phyloP scores from a whole-genome alignment of 2,329 filamentous ascomycete genomes.

The Botrytis squamosa region DNA sequence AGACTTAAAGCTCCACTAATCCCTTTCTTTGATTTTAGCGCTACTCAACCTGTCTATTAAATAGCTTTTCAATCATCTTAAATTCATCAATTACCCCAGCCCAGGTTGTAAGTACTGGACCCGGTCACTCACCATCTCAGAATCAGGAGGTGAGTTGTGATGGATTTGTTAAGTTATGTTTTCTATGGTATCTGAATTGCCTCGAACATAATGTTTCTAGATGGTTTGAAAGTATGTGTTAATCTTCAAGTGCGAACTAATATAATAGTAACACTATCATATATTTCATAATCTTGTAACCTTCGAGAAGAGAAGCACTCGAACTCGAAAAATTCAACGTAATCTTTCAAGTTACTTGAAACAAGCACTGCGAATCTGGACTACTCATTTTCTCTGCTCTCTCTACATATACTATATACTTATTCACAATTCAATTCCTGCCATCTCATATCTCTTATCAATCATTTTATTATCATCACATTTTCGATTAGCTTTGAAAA shows the following conservation, averaged over 20 bases:
- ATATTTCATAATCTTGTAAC: neutral
- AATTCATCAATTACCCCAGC: neutral
- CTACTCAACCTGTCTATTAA: too few species aligned
- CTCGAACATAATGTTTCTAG: neutral
- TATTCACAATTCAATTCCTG: neutral
- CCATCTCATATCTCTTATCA: neutral
- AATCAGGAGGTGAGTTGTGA: neutral
- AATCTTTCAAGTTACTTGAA: neutral
- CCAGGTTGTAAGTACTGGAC: neutral
- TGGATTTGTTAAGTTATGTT: neutral
- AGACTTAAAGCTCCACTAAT: fast-evolving
- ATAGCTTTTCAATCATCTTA: too few species aligned
- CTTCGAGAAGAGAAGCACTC: neutral
- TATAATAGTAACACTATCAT: neutral
- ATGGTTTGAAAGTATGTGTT: neutral
- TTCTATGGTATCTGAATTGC: fast-evolving
- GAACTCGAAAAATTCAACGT: fast-evolving
- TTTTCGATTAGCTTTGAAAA: neutral
- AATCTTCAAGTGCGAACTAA: neutral
- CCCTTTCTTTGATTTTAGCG: neutral
- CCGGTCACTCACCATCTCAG: too few species aligned
- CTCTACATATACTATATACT: neutral
- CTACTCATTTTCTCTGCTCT: neutral
- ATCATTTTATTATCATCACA: neutral
- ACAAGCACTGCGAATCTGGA: fast-evolving